These are phyloP conservation scores for Fusarium sp. DNA, from an alignment of 2,329 filamentous ascomycete genomes.

Conservation along the genomic window DNA sequence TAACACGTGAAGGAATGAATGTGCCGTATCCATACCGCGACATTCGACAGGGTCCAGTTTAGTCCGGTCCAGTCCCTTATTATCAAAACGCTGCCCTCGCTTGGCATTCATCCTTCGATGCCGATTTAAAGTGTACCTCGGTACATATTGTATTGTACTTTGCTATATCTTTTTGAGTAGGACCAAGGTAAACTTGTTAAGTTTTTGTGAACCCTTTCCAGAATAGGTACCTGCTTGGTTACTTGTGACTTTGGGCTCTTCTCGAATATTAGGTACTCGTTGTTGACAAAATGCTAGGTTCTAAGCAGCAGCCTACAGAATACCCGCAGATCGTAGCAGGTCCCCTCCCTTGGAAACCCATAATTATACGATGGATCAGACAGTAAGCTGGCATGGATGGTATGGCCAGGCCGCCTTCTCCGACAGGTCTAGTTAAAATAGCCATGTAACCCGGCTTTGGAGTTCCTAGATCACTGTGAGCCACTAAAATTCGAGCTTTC, in stretches of 20 bases:
- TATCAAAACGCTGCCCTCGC: conserved; percentile 35
- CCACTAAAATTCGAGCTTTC: conserved; percentile 24
- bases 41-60: conserved; percentile 27
- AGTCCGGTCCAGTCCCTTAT: conserved; percentile 20
- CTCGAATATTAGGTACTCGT: not conserved
- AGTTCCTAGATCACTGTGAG: not conserved
- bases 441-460: conserved; percentile 5
- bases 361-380: conserved; percentile 25
- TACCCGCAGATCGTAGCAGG: conserved; percentile 10
- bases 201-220: not conserved
- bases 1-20: conserved; percentile 44
- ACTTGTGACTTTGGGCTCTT: not conserved
- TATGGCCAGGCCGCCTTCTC: conserved; percentile 10
- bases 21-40: conserved; percentile 21
- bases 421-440: conserved; percentile 23
- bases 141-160: not conserved
- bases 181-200: not conserved
- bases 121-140: not conserved
- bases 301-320: not conserved
- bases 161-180: not conserved
- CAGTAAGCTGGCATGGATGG: conserved; percentile 32
- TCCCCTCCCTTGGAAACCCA: conserved; percentile 30
- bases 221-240: not conserved
- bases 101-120: conserved; percentile 28
- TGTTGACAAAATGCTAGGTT: not conserved